These are phyloP conservation scores for Monosporascus ibericus DNA, from an alignment of 2,329 filamentous ascomycete species.

Conservation along the genomic window DNA sequence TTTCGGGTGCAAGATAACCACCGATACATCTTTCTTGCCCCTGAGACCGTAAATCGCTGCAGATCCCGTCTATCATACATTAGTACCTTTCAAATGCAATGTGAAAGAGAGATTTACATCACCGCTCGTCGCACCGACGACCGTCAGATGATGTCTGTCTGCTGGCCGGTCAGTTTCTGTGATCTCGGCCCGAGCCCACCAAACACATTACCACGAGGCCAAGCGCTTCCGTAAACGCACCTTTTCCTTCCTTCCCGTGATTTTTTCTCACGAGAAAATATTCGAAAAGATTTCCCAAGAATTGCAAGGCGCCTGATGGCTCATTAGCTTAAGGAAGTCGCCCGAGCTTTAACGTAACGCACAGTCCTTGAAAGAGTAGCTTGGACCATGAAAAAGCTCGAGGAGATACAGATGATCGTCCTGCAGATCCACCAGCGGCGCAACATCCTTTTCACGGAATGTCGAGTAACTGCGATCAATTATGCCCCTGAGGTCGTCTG, in stretches of 20 bases:
- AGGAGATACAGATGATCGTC: conserved; percentile 70
- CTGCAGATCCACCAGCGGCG: conserved; percentile 73
- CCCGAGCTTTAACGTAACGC: no score
- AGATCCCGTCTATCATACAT: conserved; percentile 58
- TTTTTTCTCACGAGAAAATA: conserved; percentile 77
- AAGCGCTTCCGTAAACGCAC: no score
- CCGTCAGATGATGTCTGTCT: conserved; percentile 74
- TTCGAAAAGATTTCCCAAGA: conserved; percentile 93
- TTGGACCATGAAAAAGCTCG: conserved; percentile 94
- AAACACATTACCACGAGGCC: no score
- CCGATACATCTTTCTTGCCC: conserved; percentile 93
- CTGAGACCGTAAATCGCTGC: conserved; percentile 93
- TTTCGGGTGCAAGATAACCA: conserved; percentile 91
- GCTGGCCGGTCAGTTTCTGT: conserved; percentile 14
- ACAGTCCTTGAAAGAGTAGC: conserved; percentile 85
- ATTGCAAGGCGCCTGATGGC: conserved; percentile 67
- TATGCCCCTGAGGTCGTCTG: conserved; percentile 73
- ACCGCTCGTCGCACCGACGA: conserved; percentile 80
- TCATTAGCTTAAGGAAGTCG: no score
- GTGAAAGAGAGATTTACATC: conserved; percentile 33
- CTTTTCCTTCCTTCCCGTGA: conserved; percentile 52
- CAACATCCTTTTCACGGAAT: conserved; percentile 74
- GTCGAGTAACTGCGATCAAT: conserved; percentile 82
- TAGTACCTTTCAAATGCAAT: no score
- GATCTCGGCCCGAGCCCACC: not conserved